Conservation (phyloP, 2,329 filamentous ascomycete species). For the Chaetothyriales sp. region DNA sequence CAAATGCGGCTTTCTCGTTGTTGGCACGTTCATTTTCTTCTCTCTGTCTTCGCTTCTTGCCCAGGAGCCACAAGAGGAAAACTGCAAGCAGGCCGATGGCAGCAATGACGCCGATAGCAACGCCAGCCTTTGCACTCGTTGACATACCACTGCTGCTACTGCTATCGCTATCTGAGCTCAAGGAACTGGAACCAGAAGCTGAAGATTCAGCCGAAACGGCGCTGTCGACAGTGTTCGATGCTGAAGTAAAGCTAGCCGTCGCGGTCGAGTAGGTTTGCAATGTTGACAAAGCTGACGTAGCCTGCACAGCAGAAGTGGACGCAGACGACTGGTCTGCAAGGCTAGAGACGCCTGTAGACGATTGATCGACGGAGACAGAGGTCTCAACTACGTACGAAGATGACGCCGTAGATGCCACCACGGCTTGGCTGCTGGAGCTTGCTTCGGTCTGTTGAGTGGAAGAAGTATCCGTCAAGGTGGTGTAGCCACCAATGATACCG, state of each 20-base stretch:
- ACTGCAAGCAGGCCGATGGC: conserved; percentile 52
- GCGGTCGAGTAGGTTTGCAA: conserved; percentile 7
- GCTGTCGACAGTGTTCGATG: conserved; percentile 1
- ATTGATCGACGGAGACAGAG: conserved; percentile 2
- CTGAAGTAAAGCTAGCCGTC: conserved; percentile 1
- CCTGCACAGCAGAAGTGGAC: conserved; percentile 6
- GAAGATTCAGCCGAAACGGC: conserved; percentile 11
- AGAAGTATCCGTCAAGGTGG: conserved; percentile 22
- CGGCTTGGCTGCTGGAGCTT: not conserved
- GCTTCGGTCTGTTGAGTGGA: conserved; percentile 1
- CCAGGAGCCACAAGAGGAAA: conserved; percentile 59
- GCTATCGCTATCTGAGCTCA: not conserved
- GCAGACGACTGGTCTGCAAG: conserved; percentile 12
- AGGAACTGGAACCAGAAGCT: not conserved
- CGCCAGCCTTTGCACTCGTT: conserved; percentile 55
- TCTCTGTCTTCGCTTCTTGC: conserved; percentile 52
- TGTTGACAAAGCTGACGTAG: conserved; percentile 6
- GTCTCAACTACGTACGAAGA: conserved; percentile 1
- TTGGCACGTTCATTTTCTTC: conserved; percentile 32
- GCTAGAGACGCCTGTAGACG: conserved; percentile 6
- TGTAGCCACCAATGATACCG: conserved; percentile 37
- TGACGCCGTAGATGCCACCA: conserved; percentile 1
- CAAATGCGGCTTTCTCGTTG: conserved; percentile 48
- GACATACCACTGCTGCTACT: conserved; percentile 24
- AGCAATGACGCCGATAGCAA: conserved; percentile 68